Evolutionary conservation across 768 basidiomycete species (phyloP).

Genomic region (Tremella fuciformis): DNA sequence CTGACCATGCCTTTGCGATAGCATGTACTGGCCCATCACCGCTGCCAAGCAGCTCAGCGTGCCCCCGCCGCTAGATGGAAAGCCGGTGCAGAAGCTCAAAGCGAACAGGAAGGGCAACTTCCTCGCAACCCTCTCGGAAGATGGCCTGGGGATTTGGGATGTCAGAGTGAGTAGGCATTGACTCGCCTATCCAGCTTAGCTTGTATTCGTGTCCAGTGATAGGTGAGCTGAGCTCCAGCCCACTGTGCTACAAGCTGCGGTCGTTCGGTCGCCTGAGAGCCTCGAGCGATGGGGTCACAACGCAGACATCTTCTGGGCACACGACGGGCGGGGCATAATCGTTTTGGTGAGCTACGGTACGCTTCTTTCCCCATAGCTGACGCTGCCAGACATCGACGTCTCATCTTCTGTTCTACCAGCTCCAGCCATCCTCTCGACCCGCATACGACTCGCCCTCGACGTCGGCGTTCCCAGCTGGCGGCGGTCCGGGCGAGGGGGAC

Average conservation of each 20-base stretch:
- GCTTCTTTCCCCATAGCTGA: slow-evolving; percentile 2
- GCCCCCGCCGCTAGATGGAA: slow-evolving; percentile 21
- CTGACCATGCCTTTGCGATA: background rate
- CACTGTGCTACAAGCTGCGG: slow-evolving; percentile 57
- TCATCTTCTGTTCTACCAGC: slow-evolving; percentile 67
- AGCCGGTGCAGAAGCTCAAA: slow-evolving; percentile 19
- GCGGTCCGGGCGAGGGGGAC: slow-evolving; percentile 44
- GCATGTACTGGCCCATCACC: slow-evolving; percentile 47
- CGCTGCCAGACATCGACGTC: slow-evolving; percentile 68
- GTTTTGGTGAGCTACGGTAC: slow-evolving; percentile 64
- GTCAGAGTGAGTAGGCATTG: slow-evolving; percentile 33
- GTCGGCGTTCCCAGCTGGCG: slow-evolving; percentile 17
- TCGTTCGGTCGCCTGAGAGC: slow-evolving; percentile 73
- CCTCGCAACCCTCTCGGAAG: slow-evolving; percentile 31
- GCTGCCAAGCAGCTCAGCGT: slow-evolving; percentile 23
- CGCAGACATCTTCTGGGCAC: slow-evolving; percentile 70
- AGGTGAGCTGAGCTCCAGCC: slow-evolving; percentile 38
- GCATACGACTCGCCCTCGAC: slow-evolving; percentile 28
- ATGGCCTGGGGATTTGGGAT: slow-evolving; percentile 40
- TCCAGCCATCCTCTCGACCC: slow-evolving; percentile 59
- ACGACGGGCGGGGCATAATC: slow-evolving; percentile 73
- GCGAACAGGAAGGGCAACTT: slow-evolving; percentile 41
- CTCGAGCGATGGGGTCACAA: slow-evolving; percentile 83
- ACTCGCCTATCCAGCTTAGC: background rate
- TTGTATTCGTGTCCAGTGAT: background rate